These are phyloP conservation scores for Meyerozyma elateridarum DNA, from an alignment of 1,139 yeast species.

Conservation along the genomic window DNA sequence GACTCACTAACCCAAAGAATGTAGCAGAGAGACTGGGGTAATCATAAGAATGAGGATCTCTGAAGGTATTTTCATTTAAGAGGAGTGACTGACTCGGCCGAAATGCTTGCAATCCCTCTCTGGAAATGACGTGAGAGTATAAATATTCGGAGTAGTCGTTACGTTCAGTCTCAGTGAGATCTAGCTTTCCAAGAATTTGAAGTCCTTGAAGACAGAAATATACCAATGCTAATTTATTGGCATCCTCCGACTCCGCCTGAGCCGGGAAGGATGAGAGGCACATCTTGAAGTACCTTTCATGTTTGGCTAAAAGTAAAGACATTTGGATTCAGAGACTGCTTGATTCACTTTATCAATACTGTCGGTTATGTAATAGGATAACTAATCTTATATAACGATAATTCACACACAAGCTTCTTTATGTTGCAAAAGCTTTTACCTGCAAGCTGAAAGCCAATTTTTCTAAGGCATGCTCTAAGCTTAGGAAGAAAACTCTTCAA, in stretches of 20 bases:
- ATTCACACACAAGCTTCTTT: too few species aligned
- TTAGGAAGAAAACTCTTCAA: too few species aligned
- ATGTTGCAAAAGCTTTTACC: too few species aligned
- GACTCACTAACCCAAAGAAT: slow-evolving; percentile 53
- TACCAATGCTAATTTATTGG: slow-evolving; percentile 59
- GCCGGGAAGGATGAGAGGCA: slow-evolving; percentile 50
- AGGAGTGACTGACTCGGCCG: slow-evolving; percentile 49
- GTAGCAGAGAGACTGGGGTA: slow-evolving; percentile 66
- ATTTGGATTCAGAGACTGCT: too few species aligned
- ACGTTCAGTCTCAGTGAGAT: slow-evolving; percentile 22
- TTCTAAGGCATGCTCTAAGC: too few species aligned
- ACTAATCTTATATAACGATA: too few species aligned
- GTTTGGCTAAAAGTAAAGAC: slow-evolving; percentile 25
- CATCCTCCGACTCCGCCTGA: slow-evolving; percentile 52
- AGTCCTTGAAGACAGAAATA: slow-evolving; percentile 68
- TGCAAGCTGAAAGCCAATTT: too few species aligned
- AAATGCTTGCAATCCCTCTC: slow-evolving; percentile 41
- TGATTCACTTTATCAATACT: too few species aligned
- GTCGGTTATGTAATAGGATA: too few species aligned
- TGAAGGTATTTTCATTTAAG: slow-evolving; percentile 12
- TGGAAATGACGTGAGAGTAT: slow-evolving; percentile 40
- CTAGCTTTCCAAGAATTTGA: slow-evolving; percentile 41
- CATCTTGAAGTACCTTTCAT: slow-evolving; percentile 46
- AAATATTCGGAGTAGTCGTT: slow-evolving; percentile 40
- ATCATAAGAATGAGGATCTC: slow-evolving; percentile 35